A percentile compares a stretch with the other conserved stretches of the same genome.
Conservation (phyloP, 495 filamentous ascomycete species). For the Lentithecium fluviatile region DNA sequence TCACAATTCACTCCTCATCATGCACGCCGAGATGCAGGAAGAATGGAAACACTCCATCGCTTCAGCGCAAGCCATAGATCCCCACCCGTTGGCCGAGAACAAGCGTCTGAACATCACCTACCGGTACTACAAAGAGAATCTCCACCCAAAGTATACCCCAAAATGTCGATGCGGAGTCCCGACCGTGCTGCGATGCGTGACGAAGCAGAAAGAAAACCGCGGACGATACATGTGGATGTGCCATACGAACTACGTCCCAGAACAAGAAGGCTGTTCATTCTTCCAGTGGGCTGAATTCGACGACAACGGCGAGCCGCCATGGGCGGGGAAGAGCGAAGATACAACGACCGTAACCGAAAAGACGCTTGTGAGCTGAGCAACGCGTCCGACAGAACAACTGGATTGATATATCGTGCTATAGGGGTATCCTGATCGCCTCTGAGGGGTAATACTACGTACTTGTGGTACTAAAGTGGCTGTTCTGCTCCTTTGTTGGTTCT, state of each 20-base stretch:
- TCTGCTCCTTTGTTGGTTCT: too few species aligned
- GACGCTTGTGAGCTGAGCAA: too few species aligned
- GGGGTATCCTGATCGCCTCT: too few species aligned
- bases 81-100: constrained; percentile 77
- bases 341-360: neutral
- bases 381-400: too few species aligned
- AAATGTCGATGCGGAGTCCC: constrained; percentile 67
- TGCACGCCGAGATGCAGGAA: constrained; percentile 92
- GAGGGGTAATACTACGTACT: too few species aligned
- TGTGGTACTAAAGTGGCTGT: too few species aligned
- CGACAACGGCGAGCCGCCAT: constrained; percentile 76
- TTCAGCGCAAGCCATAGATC: constrained; percentile 69
- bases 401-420: too few species aligned
- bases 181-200: constrained; percentile 73
- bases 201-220: constrained; percentile 67
- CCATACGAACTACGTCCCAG: constrained; percentile 70
- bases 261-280: constrained; percentile 63
- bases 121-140: constrained; percentile 72
- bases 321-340: constrained; percentile 45
- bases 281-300: constrained; percentile 92
- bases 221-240: constrained; percentile 96
- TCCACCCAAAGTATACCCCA: constrained; percentile 71
- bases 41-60: constrained; percentile 75
- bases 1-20: constrained; percentile 88
- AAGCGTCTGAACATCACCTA: constrained; percentile 91